Evolutionary conservation across 805 yeast species (phyloP), one percentile per base, ranked within the genome.

Genomic region (Deakozyma indianensis): DNA sequence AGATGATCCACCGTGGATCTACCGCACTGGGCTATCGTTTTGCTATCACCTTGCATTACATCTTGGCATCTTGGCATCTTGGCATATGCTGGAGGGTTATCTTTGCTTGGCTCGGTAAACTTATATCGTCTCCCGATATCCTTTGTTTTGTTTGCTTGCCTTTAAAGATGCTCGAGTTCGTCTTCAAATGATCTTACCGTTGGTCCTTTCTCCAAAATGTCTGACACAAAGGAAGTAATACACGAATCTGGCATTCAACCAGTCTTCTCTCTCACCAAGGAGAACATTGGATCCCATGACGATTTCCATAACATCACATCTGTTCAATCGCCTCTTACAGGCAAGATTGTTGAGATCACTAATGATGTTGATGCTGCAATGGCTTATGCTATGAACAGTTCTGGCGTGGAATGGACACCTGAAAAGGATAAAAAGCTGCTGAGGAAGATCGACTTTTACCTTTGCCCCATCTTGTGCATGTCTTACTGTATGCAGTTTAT

Each of bases 401-500:
- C n/a, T n/a, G 5, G 18, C 18, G 38, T 32, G 7, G 38, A 32
- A n/a, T 32, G 38, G 38, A 32, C 11, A 14, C 20, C 9, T 5
- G 38, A 32, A 20, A 32, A 32, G 18, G 68, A 61, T 43, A 58
- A 56, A 46, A 60, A 53, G 47, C 56, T 70, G 41, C 53, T 64
- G 49, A 54, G 75, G 53, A 78, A 77, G 53, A 69, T 75, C 22
- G 83, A 78, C 54, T 40, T 68, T 18, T 68, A 58, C 48, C 50
- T 78, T 49, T 58, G 74, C 52, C 78, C 83, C 1, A 47, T 76
- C 44, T 63, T 77, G 60, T 69, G 72, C 50, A 46, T 69, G 22
- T 53, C 74, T 22, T 73, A 74, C 58, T 66, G 73, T 14, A 57
- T 70, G 20, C 82, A 77, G 58, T 73, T 66, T 51, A 73, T 78